These are phyloP conservation scores for Magnusiomyces tetraspermus DNA, from an alignment of 1,139 yeast genomes.

Conservation along the genomic window DNA sequence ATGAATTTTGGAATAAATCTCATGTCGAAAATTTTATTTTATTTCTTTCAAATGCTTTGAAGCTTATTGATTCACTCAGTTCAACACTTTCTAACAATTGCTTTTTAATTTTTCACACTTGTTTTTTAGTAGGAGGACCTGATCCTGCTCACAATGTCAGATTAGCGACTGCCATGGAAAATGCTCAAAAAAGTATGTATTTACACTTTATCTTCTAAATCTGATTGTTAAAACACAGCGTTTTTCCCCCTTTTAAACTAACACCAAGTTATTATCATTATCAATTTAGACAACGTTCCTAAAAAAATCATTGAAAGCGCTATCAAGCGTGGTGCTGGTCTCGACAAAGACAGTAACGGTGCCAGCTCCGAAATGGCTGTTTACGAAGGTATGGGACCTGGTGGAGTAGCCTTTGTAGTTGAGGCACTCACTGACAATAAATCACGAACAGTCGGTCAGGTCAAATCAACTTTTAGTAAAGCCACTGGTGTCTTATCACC, in stretches of 20 bases:
- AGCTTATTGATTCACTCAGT: background rate
- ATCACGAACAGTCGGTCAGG: constrained; percentile 65
- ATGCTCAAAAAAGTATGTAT: constrained; percentile 41
- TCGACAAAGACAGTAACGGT: constrained; percentile 35
- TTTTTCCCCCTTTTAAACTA: no score
- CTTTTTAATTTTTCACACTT: background rate
- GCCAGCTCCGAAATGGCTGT: constrained; percentile 40
- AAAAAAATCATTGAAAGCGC: constrained; percentile 83
- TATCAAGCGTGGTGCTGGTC: constrained; percentile 72
- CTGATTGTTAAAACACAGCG: no score
- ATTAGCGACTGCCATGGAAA: constrained; percentile 64
- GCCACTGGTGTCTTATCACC: constrained; percentile 61
- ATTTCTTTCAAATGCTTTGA: background rate
- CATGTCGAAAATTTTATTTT: background rate
- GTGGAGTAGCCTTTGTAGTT: constrained; percentile 75
- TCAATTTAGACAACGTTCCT: constrained; percentile 54
- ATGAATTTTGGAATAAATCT: no score
- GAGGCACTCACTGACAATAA: constrained; percentile 87
- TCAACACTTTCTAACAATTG: background rate
- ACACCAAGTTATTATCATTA: background rate
- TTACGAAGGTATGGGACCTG: constrained; percentile 93
- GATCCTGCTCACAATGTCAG: constrained; percentile 59
- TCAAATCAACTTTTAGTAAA: constrained; percentile 68
- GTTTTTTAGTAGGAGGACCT: constrained; percentile 41
- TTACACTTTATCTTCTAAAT: background rate